phyloP scores from a whole-genome alignment of 129 eudicot species.

The Glebionis coronaria region DNA sequence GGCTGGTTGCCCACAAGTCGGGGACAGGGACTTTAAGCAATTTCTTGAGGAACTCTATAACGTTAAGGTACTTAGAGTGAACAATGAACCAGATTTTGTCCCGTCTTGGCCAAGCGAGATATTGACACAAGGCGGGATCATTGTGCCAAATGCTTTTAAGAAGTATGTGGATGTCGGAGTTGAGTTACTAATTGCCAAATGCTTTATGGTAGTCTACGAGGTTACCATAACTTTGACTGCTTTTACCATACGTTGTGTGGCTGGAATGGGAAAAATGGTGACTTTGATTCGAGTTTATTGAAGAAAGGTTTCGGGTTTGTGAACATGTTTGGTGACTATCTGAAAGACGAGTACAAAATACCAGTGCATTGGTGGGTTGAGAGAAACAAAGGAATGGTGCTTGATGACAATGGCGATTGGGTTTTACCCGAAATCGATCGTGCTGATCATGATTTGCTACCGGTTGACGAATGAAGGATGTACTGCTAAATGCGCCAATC shows the following conservation, averaged over 20 bases:
- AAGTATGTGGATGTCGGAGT: slow-evolving; percentile 26
- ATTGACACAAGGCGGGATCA: background rate
- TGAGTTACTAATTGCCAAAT: slow-evolving; percentile 23
- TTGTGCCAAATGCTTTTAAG: slow-evolving; percentile 12
- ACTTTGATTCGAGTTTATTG: slow-evolving; percentile 19
- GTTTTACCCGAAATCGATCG: slow-evolving; percentile 25
- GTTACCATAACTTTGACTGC: slow-evolving; percentile 20
- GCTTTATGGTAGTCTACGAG: background rate
- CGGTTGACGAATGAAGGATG: too few species aligned
- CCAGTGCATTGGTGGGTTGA: slow-evolving; percentile 28
- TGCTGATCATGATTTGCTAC: slow-evolving; percentile 23
- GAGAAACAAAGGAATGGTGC: slow-evolving; percentile 26
- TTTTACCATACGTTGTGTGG: slow-evolving; percentile 29
- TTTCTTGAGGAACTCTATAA: slow-evolving; percentile 21
- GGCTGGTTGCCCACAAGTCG: slow-evolving; percentile 18
- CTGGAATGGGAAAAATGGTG: slow-evolving; percentile 25
- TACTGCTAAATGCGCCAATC: too few species aligned
- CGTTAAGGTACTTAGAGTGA: slow-evolving; percentile 24
- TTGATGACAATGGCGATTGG: slow-evolving; percentile 29
- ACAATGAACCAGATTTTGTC: slow-evolving; percentile 14
- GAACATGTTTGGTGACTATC: slow-evolving; percentile 14
- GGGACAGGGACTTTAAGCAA: slow-evolving; percentile 18
- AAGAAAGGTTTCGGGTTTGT: slow-evolving; percentile 26
- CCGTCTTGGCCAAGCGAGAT: slow-evolving; percentile 34
- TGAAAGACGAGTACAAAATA: slow-evolving; percentile 20